Conservation (phyloP, 345 rosid genomes). For the Conringia planisiliqua region DNA sequence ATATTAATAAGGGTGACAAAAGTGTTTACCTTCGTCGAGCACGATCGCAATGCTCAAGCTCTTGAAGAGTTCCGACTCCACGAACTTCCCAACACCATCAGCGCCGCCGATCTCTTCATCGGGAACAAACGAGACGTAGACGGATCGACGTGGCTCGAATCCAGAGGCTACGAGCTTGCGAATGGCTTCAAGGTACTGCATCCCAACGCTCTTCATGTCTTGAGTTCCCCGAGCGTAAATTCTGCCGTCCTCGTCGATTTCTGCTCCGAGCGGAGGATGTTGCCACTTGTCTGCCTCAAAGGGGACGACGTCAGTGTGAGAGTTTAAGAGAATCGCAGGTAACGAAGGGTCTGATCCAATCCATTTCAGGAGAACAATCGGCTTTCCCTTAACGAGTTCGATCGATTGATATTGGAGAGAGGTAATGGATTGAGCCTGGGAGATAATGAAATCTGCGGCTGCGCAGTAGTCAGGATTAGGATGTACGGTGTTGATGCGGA, state of each 20-base stretch:
- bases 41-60: slow-evolving; percentile 61
- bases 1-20: not conserved
- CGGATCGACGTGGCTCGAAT: slow-evolving; percentile 53
- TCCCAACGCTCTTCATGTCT: slow-evolving; percentile 93
- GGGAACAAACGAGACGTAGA: slow-evolving; percentile 63
- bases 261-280: slow-evolving; percentile 61
- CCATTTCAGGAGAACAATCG: slow-evolving; percentile 66
- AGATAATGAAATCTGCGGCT: slow-evolving; percentile 49
- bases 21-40: slow-evolving; percentile 44
- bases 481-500: slow-evolving; percentile 78
- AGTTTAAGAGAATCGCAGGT: slow-evolving; percentile 69
- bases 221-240: slow-evolving; percentile 84
- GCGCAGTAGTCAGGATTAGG: slow-evolving; percentile 59
- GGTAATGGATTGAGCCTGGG: slow-evolving; percentile 60
- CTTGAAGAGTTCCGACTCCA: slow-evolving; percentile 51
- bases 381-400: slow-evolving; percentile 62
- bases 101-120: slow-evolving; percentile 91
- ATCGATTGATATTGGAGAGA: slow-evolving; percentile 51
- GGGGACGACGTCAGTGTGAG: slow-evolving; percentile 88
- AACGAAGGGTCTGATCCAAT: slow-evolving; percentile 51
- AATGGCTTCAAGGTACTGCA: slow-evolving; percentile 81
- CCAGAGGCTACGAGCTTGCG: slow-evolving; percentile 52
- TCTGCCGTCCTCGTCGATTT: slow-evolving; percentile 54
- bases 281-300: slow-evolving; percentile 64
- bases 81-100: slow-evolving; percentile 69